Percentiles rank a stretch among this genome's conserved stretches.
Evolutionary conservation across 2,329 filamentous ascomycete species (phyloP).

Genomic region (Samsoniella hepiali): DNA sequence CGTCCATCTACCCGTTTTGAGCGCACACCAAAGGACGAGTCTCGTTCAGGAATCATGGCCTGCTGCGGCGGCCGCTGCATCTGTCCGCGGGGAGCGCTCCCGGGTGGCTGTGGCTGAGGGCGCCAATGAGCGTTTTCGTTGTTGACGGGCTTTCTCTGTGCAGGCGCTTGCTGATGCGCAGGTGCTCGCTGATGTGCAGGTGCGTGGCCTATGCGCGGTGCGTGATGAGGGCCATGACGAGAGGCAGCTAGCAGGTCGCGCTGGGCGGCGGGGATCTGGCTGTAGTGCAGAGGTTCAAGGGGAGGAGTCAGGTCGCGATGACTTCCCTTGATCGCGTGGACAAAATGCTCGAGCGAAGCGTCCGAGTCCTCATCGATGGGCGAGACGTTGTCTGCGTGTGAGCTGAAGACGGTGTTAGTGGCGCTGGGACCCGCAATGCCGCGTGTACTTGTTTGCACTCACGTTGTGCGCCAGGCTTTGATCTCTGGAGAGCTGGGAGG

Average conservation of each 20-base stretch:
- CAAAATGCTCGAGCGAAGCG: constrained; percentile 7
- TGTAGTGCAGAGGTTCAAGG: background rate
- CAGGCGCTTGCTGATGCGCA: background rate
- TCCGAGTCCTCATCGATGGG: constrained; percentile 48
- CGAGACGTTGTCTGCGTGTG: constrained; percentile 42
- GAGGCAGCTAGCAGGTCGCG: background rate
- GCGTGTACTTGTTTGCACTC: constrained; percentile 30
- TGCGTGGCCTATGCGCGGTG: background rate
- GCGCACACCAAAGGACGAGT: constrained; percentile 32
- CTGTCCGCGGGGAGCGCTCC: background rate
- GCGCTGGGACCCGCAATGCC: constrained; percentile 16
- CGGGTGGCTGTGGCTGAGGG: background rate
- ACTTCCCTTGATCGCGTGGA: constrained; percentile 12
- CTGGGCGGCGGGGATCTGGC: background rate
- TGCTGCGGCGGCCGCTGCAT: constrained; percentile 15
- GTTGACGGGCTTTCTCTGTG: background rate
- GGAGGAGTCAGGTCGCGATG: background rate
- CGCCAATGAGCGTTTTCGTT: background rate
- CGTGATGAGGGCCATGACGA: background rate
- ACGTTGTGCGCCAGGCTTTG: constrained; percentile 37
- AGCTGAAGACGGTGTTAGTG: constrained; percentile 24
- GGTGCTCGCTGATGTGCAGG: background rate
- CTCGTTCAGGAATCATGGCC: background rate
- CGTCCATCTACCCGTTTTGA: constrained; percentile 34
- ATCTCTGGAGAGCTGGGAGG: constrained; percentile 57